Base-by-base conservation (phyloP, 305 asterid species). In the Petunia hybrid region DNA sequence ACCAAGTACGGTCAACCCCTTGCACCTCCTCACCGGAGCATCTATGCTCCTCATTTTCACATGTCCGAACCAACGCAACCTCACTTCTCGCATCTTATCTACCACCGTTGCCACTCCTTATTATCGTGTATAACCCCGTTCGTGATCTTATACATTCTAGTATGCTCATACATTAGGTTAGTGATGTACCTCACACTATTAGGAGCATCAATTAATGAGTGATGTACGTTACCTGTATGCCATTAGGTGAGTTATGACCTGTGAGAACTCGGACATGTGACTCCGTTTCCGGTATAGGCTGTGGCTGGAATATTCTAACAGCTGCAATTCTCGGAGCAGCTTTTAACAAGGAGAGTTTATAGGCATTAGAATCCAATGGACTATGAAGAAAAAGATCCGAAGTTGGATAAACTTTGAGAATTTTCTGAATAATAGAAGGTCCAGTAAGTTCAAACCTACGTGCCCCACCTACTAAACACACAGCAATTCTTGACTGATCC, bases 391-490 rank as follows among this genome's bases (percentile, higher is more conserved):
- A 95, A 5, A 95, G 92, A 87, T 95, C 97, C 45, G 97, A 87
- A 76, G 90, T 89, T 0, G 80, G 81, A 84, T 95, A 91, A 13
- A 88, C 92, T 0, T 83, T 74, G 5, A 93, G 92, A 83, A 95
- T 83, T 84, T 85, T 89, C 36, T 90, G 88, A 6, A 95, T 62
- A 70, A 95, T 93, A 61, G 99, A 95, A 8, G 98, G 96, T 3
- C 98, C 97, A 31, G 98, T 90, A 38, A 95, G 92, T 87, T 93
- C 99, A 82, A 95, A 95, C 36, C 99, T 89, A 59, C 98, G 86
- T 22, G 99, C 98, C 69, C 99, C 98, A 46, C 99, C 99, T 14
- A 95, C 98, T 87, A 93, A 85, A 81, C 98, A 95, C 7, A 95
- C 97, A 13, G 97, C 99, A 12, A 93, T 92, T 81, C 92, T 90